A percentile compares a stretch with the other conserved stretches of the same genome.
phyloP scores from a whole-genome alignment of 345 rosid species.

The Dimocarpus longan region DNA sequence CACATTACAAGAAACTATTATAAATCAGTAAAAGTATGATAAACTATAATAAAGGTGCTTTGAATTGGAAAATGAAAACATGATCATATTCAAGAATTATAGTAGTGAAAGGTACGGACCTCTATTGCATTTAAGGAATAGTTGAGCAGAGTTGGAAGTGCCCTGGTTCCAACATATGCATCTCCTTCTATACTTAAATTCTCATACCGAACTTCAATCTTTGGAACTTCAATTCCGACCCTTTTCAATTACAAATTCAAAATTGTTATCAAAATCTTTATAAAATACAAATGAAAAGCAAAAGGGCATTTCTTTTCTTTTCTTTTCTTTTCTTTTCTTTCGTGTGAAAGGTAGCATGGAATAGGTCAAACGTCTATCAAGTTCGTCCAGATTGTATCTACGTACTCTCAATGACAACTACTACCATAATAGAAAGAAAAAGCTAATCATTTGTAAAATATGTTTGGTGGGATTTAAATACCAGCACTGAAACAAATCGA shows the following conservation, averaged over 20 bases:
- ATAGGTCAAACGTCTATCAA: no score
- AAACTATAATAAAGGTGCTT: neutral
- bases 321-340: no score
- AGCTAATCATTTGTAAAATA: no score
- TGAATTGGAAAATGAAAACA: neutral
- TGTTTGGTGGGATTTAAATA: no score
- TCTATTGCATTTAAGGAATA: conserved; percentile 46
- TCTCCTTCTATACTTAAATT: conserved; percentile 53
- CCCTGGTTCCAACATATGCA: conserved; percentile 57
- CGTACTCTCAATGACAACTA: neutral
- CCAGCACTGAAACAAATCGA: no score
- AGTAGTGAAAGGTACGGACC: conserved; percentile 24
- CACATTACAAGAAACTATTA: conserved; percentile 11
- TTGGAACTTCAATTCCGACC: conserved; percentile 59
- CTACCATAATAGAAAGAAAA: no score
- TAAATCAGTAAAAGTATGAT: neutral
- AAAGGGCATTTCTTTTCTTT: no score
- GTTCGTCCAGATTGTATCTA: no score
- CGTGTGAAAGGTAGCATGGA: no score
- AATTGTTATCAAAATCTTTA: neutral
- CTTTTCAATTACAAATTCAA: conserved; percentile 21
- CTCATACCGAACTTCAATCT: conserved; percentile 51
- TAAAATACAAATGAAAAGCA: no score
- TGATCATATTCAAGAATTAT: neutral
- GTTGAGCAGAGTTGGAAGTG: conserved; percentile 55